Base-by-base conservation (phyloP, 2,329 filamentous ascomycete genomes). In the Aspergillus cejpii region DNA sequence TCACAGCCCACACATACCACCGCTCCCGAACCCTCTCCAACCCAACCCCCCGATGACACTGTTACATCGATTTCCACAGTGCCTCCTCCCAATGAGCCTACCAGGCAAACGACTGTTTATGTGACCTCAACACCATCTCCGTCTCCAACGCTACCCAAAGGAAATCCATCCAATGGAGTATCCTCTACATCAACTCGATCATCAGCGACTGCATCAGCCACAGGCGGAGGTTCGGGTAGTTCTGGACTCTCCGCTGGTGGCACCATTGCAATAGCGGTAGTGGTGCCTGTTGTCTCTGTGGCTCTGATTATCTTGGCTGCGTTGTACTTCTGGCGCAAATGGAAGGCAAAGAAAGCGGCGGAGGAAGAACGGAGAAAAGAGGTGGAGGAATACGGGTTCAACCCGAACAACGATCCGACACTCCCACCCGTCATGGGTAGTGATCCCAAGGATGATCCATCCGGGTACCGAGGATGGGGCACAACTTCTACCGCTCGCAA, bases 381-480 rank as follows among this genome's bases (percentile, higher is more conserved):
- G 68, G 89, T 96, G 8, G 91, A 97, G 65, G 92, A 97, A 63
- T 97, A 97, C 64, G 84, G 86, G 24, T 97, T 90, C 74, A 97
- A 97, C 66, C 92, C 92, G n/a, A 97, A 97, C 68, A 84, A 89
- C 48, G 90, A 96, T 62, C 88, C 90, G 0, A 88, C 85, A 1
- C 74, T 95, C 10, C 81, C 81, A 6, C 74, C 75, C 7, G 73
- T 79, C 20, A 69, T 74, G 41, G 74, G 59, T 6, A 66, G 61
- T 24, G 67, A 64, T 31, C 81, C 56, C 82, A 87, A 95, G 61
- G 85, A 88, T 51, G 77, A 78, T 46, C 78, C 81, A n/a, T 57
- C 62, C 2, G 91, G 91, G 38, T 98, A 98, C 70, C 84, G 92
- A 55, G 92, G 92, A 54, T 98, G 92, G 92, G 91, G 91, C 44